These are phyloP conservation scores for Neofusicoccum umdonicola DNA, from an alignment of 2,329 filamentous ascomycete species.

Conservation along the genomic window DNA sequence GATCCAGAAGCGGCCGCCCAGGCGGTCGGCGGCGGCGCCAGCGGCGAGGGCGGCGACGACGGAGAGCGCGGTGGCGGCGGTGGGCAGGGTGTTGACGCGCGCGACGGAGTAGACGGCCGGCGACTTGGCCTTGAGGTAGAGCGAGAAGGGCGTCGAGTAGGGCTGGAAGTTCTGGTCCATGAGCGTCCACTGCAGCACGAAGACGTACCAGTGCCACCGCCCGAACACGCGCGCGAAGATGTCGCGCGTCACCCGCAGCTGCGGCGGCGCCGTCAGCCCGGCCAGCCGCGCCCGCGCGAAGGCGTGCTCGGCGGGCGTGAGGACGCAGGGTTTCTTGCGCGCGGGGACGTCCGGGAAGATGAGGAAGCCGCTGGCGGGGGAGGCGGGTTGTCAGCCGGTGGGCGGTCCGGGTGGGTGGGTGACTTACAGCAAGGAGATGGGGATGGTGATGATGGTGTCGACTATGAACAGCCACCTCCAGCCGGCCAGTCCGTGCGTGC, in stretches of 20 bases:
- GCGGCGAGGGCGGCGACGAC: conserved; percentile 37
- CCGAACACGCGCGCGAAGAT: conserved; percentile 40
- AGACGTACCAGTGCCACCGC: conserved; percentile 41
- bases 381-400: not conserved
- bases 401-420: not conserved
- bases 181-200: conserved; percentile 35
- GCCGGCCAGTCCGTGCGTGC: conserved; percentile 25
- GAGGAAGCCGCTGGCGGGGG: no score
- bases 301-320: conserved; percentile 22
- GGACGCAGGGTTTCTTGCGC: conserved; percentile 35
- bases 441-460: conserved; percentile 38
- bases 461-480: conserved; percentile 34
- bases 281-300: not conserved
- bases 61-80: conserved; percentile 39
- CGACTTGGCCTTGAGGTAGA: conserved; percentile 41
- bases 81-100: conserved; percentile 44
- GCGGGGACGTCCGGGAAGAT: conserved; percentile 22
- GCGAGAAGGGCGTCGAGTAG: conserved; percentile 37
- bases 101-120: conserved; percentile 30
- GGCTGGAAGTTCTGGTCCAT: conserved; percentile 40
- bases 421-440: conserved; percentile 26
- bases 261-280: conserved; percentile 29
- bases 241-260: conserved; percentile 31
- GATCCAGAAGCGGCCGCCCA: no score
- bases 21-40: conserved; percentile 21